These are phyloP conservation scores for Sarocladium strictum DNA, from an alignment of 2,329 filamentous ascomycete genomes.

Conservation along the genomic window DNA sequence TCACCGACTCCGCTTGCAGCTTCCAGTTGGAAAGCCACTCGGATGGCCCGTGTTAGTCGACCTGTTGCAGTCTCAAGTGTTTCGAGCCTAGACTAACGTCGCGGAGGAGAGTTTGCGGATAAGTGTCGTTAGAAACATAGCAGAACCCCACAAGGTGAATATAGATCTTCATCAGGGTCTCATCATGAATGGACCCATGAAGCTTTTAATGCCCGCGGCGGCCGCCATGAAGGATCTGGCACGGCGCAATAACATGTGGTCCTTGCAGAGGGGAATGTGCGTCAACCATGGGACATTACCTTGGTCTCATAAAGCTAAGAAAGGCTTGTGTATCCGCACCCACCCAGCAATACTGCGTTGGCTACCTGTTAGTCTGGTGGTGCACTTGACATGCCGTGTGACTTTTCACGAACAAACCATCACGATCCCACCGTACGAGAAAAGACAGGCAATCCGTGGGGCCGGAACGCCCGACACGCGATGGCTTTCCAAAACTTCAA, in stretches of 20 bases:
- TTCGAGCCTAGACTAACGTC: too few species aligned
- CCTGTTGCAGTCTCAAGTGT: background rate
- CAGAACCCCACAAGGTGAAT: too few species aligned
- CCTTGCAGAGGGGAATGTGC: background rate
- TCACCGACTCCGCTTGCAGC: slow-evolving; percentile 7
- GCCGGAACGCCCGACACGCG: too few species aligned
- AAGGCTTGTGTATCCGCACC: background rate
- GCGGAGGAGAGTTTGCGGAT: too few species aligned
- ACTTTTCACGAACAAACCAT: too few species aligned
- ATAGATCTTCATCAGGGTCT: too few species aligned
- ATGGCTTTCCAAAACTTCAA: too few species aligned
- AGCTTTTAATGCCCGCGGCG: background rate
- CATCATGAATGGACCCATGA: background rate
- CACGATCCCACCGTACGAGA: too few species aligned
- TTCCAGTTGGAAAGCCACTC: background rate
- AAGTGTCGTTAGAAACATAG: too few species aligned
- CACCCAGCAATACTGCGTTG: background rate
- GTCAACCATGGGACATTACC: background rate
- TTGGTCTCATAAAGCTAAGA: background rate
- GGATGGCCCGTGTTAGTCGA: background rate
- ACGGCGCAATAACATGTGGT: background rate
- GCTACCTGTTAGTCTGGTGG: slow-evolving; percentile 1
- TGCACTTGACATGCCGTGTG: slow-evolving; percentile 3
- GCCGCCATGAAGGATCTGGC: background rate
- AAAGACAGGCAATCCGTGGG: too few species aligned